Base-by-base conservation (phyloP, 2,329 filamentous ascomycete genomes). In the Fusarium hostae region DNA sequence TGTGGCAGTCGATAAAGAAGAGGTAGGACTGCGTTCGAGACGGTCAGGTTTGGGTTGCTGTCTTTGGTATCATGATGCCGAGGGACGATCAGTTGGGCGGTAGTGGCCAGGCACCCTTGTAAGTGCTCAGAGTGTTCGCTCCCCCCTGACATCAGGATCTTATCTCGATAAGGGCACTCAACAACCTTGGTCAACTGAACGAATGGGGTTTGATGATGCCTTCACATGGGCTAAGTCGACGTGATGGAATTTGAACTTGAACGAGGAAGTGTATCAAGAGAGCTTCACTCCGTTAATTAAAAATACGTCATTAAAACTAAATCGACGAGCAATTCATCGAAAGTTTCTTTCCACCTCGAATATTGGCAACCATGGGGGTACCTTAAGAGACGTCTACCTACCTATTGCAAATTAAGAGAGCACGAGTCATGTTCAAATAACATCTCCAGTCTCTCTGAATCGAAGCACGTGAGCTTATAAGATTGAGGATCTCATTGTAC, bases 401-500 rank as follows among this genome's bases (percentile, higher is more conserved):
- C 13, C 12, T 13, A 12, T 16, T 26, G 24, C 32, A 10, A 30
- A 10, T 22, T 35, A 13, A 59, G 30, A 59, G 37, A 32, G 26
- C 50, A 63, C 37, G 70, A 72, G 54, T 72, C 70, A 62, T 59
- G 62, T 20, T 40, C 32, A 5, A 52, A 26, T 22, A 28, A 52
- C 20, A 16, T 16, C 18, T 37, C 28, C 32, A 26, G 4, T 30
- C 34, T 40, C 30, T 22, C 10, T 20, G 64, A 66, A 55, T 69
- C 64, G 44, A 22, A n/a, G 22, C 26, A 41, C 20, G 10, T 15
- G 22, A 30, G 9, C 7, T 39, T 3, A 3, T 3, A 32, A 11
- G n/a, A 16, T 40, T 13, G 20, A 43, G n/a, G 22, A 9, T 56
- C 40, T 24, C 10, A 9, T 3, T 80, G 94, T 87, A 81, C 95